Base-by-base conservation (phyloP, 371 early-diverging fungal genomes). In the Conidiobolus coronatus region DNA sequence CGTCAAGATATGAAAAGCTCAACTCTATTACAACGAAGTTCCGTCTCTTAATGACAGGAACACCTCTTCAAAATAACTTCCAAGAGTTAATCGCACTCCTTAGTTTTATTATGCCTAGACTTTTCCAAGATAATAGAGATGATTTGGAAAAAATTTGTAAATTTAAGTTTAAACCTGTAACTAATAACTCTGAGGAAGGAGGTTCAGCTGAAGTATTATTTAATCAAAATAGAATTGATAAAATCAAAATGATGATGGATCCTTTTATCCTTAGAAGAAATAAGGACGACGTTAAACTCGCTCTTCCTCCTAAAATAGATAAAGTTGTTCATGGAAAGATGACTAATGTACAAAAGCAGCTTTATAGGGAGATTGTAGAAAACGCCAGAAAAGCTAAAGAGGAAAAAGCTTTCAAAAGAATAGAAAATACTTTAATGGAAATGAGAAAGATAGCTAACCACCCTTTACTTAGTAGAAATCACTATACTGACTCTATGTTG, bases 61-160 rank as follows among this genome's bases (percentile, higher is more conserved):
- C 98, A 4, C 95, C 98, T 1, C 59, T 97, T 35, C 95, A 93
- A 61, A 94, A 94, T 64, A 82, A 81, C 36, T 50, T 94, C 52
- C 81, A 77, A 44, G 98, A 97, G 59, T 65, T 97, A 0, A 89
- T 88, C 75, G 77, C 82, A 38, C 61, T 97, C 34, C 65, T 94
- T 18, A 83, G 88, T 61, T 97, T 97, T 56, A 70, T 94, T 64
- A 79, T 86, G 53, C 78, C 86, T 55, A 57, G 63, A 20, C 71
- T 83, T 47, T 87, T 75, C 52, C 81, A 81, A 4, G 71, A 69
- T 41, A 56, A 79, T 24, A 43, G 39, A 38, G 38, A 38, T 5
- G 13, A 38, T 38, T 14, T 38, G 14, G 38, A 38, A 38, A 29
- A 17, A 15, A 38, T 38, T 38, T 15, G 15, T 14, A 38, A 38